Conservation (phyloP, 768 basidiomycete species). For the Calocybe cyanea region DNA sequence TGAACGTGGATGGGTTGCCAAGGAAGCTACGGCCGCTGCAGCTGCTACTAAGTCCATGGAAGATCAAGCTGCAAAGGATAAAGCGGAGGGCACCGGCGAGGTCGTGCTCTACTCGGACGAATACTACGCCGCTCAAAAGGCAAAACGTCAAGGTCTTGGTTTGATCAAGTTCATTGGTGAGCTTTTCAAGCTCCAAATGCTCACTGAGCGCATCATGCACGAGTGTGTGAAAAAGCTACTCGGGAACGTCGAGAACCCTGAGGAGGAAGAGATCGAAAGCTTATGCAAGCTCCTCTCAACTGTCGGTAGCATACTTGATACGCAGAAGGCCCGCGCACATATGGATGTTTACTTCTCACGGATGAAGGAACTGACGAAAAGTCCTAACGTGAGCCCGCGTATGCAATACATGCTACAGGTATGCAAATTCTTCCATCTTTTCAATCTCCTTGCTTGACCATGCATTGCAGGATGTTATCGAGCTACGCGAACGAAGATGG, state of each 20-base stretch:
- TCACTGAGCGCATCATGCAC: constrained; percentile 97
- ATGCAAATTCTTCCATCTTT: constrained; percentile 19
- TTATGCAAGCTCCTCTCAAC: constrained; percentile 91
- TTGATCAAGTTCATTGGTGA: constrained; percentile 98
- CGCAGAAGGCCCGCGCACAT: constrained; percentile 72
- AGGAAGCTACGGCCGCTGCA: constrained; percentile 83
- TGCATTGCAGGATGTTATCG: constrained; percentile 76
- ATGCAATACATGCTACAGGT: constrained; percentile 97
- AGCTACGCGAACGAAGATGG: constrained; percentile 85
- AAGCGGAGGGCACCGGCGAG: constrained; percentile 49
- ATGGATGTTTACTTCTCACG: constrained; percentile 93
- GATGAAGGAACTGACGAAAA: constrained; percentile 81
- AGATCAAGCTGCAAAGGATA: constrained; percentile 68
- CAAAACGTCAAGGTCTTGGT: constrained; percentile 95
- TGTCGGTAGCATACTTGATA: constrained; percentile 82
- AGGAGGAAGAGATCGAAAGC: constrained; percentile 97
- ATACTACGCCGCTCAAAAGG: constrained; percentile 95
- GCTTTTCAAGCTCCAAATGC: constrained; percentile 98
- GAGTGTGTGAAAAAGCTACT: constrained; percentile 96
- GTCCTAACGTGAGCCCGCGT: constrained; percentile 71
- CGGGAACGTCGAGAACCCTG: constrained; percentile 89
- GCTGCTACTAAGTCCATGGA: constrained; percentile 83
- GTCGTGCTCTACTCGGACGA: constrained; percentile 88
- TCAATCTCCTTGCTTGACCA: constrained; percentile 3
- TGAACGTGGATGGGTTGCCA: constrained; percentile 90